Conservation (phyloP, 306 rosid species). For the Vicia faba region DNA sequence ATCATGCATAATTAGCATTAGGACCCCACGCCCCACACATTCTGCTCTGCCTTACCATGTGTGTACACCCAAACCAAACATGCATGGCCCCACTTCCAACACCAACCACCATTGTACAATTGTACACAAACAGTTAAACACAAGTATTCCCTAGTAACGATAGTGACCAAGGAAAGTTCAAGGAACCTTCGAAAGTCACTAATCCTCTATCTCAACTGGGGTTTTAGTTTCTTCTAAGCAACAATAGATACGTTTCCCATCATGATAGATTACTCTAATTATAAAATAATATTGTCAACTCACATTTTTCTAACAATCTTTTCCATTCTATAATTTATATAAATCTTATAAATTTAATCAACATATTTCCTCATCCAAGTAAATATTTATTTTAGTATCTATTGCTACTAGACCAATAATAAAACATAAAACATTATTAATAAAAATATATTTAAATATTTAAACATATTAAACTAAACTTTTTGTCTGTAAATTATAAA, state of each 20-base stretch:
- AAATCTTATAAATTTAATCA: too few species aligned
- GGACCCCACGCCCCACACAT: not conserved
- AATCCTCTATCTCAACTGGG: not conserved
- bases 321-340: too few species aligned
- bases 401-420: too few species aligned
- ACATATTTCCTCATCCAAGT: too few species aligned
- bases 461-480: too few species aligned
- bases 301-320: too few species aligned
- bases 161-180: conserved; percentile 33
- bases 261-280: not conserved
- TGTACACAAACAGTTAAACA: not conserved
- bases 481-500: too few species aligned
- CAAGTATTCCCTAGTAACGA: not conserved
- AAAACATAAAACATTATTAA: too few species aligned
- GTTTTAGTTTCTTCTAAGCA: conserved; percentile 1
- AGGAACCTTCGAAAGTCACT: conserved; percentile 20
- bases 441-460: too few species aligned
- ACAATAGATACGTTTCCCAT: not conserved
- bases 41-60: not conserved
- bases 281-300: not conserved
- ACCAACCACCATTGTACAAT: not conserved
- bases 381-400: too few species aligned
- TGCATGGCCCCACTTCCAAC: not conserved
- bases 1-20: not conserved
- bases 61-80: not conserved